A percentile compares a stretch with the other conserved stretches of the same genome.
Evolutionary conservation across 1,284 basidiomycete genomes (phyloP).

Genomic region (Earliella scabrosa): DNA sequence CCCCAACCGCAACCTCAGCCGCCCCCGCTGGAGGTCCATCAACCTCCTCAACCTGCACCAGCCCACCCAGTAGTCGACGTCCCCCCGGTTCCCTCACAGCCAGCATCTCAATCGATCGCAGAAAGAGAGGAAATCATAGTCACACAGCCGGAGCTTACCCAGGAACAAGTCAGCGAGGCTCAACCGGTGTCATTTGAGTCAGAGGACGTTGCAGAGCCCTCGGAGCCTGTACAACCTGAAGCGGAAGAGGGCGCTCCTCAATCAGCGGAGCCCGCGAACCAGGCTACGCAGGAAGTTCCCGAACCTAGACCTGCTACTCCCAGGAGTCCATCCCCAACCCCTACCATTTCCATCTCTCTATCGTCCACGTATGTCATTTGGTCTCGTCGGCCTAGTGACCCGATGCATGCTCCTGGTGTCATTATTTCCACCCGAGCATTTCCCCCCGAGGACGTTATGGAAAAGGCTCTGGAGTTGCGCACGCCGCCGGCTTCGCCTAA

Average conservation of each 20-base stretch:
- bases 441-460: constrained; percentile 59
- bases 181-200: not conserved
- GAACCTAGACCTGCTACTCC: constrained; percentile 8
- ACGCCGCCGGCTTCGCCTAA: constrained; percentile 48
- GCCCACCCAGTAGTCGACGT: not conserved
- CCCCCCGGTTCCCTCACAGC: constrained; percentile 6
- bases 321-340: constrained; percentile 13
- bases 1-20: constrained; percentile 10
- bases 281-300: not conserved
- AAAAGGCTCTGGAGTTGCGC: constrained; percentile 52
- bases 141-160: not conserved
- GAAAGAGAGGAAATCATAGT: not conserved
- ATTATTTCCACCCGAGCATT: constrained; percentile 66
- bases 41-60: not conserved
- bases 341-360: constrained; percentile 6
- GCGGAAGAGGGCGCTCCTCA: too few species aligned
- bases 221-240: too few species aligned
- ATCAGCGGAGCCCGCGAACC: too few species aligned
- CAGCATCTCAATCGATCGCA: not conserved
- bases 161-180: not conserved
- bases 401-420: constrained; percentile 62
- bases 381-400: constrained; percentile 67
- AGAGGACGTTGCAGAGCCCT: not conserved
- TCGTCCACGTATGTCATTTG: constrained; percentile 56
- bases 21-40: constrained; percentile 7